Evolutionary conservation across 2,329 filamentous ascomycete species (phyloP).

Genomic region (Apiospora rasikravindrae): DNA sequence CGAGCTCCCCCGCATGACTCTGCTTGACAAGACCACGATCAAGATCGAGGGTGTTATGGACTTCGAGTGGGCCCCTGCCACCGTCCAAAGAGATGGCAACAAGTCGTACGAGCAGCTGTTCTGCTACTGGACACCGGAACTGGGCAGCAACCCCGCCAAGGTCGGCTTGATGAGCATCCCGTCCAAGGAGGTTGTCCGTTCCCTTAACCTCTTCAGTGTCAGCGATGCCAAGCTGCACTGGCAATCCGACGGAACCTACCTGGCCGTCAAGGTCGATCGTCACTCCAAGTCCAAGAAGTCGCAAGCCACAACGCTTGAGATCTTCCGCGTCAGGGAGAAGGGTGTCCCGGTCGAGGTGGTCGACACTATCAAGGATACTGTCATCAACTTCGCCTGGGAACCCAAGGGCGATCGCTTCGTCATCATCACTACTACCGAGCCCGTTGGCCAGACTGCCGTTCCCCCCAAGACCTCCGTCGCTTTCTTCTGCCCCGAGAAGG

Average conservation of each 20-base stretch:
- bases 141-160: slow-evolving; percentile 96
- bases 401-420: slow-evolving; percentile 97
- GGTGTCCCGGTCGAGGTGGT: slow-evolving; percentile 98
- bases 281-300: slow-evolving; percentile 99
- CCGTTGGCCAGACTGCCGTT: slow-evolving; percentile 76
- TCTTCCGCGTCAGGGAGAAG: slow-evolving; percentile 97
- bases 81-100: slow-evolving; percentile 79
- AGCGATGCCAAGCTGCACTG: slow-evolving; percentile 98
- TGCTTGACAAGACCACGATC: slow-evolving; percentile 88
- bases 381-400: slow-evolving; percentile 99
- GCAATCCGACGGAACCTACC: slow-evolving; percentile 92
- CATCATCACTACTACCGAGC: slow-evolving; percentile 92
- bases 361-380: slow-evolving; percentile 96
- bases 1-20: slow-evolving; percentile 85
- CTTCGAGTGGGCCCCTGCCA: slow-evolving; percentile 95
- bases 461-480: slow-evolving; percentile 92
- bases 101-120: slow-evolving; percentile 95
- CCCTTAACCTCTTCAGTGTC: slow-evolving; percentile 97
- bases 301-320: slow-evolving; percentile 94
- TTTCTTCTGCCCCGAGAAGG: slow-evolving; percentile 97
- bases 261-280: slow-evolving; percentile 98
- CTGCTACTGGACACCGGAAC: slow-evolving; percentile 98
- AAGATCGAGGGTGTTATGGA: slow-evolving; percentile 97
- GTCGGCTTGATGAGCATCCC: slow-evolving; percentile 96
- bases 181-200: slow-evolving; percentile 91